phyloP scores from a whole-genome alignment of 257 asterid genomes.

The Capsicum chinense region DNA sequence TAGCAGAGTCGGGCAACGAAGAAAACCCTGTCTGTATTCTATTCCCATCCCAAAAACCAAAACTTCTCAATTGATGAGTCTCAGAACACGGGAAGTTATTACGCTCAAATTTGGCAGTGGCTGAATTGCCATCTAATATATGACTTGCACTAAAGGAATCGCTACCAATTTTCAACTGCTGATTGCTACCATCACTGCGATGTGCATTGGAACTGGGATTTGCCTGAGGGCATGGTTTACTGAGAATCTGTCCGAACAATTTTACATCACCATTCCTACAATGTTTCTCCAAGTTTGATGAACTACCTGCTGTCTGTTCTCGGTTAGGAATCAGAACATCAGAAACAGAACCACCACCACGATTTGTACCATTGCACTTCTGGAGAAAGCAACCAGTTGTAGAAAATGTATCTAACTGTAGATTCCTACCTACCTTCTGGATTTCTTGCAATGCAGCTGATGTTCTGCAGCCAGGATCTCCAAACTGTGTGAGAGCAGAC shows the following conservation, averaged over 20 bases:
- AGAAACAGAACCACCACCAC: slow-evolving; percentile 37
- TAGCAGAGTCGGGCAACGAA: slow-evolving; percentile 61
- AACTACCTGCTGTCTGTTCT: slow-evolving; percentile 48
- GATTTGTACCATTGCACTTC: slow-evolving; percentile 52
- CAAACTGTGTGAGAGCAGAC: slow-evolving; percentile 51
- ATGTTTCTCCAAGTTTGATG: slow-evolving; percentile 63
- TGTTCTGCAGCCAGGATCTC: slow-evolving; percentile 47
- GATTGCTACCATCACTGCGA: slow-evolving; percentile 38
- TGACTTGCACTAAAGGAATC: slow-evolving; percentile 50
- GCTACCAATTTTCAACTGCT: slow-evolving; percentile 43
- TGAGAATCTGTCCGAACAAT: slow-evolving; percentile 85
- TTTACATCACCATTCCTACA: slow-evolving; percentile 77
- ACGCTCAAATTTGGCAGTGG: slow-evolving; percentile 49
- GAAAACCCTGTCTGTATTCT: slow-evolving; percentile 57
- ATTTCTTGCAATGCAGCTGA: slow-evolving; percentile 41
- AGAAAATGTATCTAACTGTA: slow-evolving; percentile 37
- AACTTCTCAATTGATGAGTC: slow-evolving; percentile 50
- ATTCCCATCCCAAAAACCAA: slow-evolving; percentile 65
- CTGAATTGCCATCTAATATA: slow-evolving; percentile 49
- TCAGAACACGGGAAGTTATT: slow-evolving; percentile 48
- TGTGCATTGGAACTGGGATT: slow-evolving; percentile 46
- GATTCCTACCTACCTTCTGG: slow-evolving; percentile 44
- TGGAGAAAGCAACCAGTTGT: slow-evolving; percentile 49
- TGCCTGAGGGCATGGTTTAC: slow-evolving; percentile 55
- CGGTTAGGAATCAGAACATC: slow-evolving; percentile 45